These are phyloP conservation scores for Leucosporidium creatinivorum DNA, from an alignment of 768 basidiomycete genomes.

Conservation along the genomic window DNA sequence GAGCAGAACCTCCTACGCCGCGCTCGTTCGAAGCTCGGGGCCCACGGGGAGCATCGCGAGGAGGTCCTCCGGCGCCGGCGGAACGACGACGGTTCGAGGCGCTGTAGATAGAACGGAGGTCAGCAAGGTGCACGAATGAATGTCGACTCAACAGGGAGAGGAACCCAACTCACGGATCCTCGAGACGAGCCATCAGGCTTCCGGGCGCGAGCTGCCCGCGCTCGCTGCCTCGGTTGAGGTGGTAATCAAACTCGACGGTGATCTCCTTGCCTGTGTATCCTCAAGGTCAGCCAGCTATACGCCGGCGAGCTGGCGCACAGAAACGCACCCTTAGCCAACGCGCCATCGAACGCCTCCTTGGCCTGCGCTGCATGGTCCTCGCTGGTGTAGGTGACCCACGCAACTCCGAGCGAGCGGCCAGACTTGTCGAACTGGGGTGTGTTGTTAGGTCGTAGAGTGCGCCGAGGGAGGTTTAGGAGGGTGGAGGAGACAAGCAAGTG, in stretches of 20 bases:
- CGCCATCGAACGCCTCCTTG: constrained; percentile 36
- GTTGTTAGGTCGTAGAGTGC: background rate
- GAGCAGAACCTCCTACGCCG: background rate
- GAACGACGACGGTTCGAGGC: background rate
- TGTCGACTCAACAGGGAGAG: background rate
- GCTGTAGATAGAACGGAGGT: background rate
- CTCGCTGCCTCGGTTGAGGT: background rate
- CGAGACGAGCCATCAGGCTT: constrained; percentile 27
- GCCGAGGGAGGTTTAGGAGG: background rate
- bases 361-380: constrained; percentile 33
- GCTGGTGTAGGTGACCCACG: constrained; percentile 22
- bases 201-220: constrained; percentile 8
- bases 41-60: background rate
- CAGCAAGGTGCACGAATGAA: background rate
- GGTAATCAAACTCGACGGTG: constrained; percentile 30
- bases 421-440: constrained; percentile 35
- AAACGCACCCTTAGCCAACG: constrained; percentile 34
- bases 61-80: background rate
- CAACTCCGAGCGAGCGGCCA: constrained; percentile 36
- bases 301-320: background rate
- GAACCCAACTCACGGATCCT: background rate
- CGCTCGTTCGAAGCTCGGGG: background rate
- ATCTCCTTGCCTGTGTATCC: constrained; percentile 31
- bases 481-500: constrained; percentile 2
- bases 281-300: background rate